These are phyloP conservation scores for Persicaria maculosa DNA, from an alignment of 148 eudicot genomes.

Conservation along the genomic window DNA sequence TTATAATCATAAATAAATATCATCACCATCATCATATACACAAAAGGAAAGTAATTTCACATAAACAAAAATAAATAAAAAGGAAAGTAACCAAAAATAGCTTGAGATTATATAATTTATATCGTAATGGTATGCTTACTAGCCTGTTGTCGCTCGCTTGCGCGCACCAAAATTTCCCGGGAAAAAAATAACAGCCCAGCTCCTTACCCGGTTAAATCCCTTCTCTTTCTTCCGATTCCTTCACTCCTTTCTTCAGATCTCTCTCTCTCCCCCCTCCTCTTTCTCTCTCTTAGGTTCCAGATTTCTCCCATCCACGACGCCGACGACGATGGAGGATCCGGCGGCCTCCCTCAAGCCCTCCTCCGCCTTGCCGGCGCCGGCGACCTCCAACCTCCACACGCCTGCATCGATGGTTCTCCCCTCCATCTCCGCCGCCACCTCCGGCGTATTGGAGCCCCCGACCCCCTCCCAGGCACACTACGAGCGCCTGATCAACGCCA, in stretches of 20 bases:
- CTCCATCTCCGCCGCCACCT: slow-evolving; percentile 20
- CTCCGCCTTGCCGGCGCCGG: not conserved
- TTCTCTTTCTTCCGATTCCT: not conserved
- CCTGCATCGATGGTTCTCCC: slow-evolving; percentile 23
- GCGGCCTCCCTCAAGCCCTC: not conserved
- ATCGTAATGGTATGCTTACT: no score
- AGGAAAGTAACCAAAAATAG: no score
- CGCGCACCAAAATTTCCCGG: no score
- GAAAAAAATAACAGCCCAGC: no score
- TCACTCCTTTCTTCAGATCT: not conserved
- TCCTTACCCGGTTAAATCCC: not conserved
- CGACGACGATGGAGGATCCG: no score
- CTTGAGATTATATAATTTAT: no score
- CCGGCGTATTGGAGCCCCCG: not conserved
- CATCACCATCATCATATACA: no score
- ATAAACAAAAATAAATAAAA: no score
- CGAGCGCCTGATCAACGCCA: slow-evolving; percentile 30
- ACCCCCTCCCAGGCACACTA: slow-evolving; percentile 21
- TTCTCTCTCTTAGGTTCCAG: not conserved
- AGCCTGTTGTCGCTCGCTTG: no score
- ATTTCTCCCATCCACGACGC: not conserved
- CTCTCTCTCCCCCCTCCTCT: not conserved
- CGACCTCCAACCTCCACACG: slow-evolving; percentile 5
- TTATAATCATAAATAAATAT: no score
- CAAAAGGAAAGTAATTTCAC: no score